Evolutionary conservation across 2,329 filamentous ascomycete species (phyloP).

Genomic region (Pochonia chlamydosporia): DNA sequence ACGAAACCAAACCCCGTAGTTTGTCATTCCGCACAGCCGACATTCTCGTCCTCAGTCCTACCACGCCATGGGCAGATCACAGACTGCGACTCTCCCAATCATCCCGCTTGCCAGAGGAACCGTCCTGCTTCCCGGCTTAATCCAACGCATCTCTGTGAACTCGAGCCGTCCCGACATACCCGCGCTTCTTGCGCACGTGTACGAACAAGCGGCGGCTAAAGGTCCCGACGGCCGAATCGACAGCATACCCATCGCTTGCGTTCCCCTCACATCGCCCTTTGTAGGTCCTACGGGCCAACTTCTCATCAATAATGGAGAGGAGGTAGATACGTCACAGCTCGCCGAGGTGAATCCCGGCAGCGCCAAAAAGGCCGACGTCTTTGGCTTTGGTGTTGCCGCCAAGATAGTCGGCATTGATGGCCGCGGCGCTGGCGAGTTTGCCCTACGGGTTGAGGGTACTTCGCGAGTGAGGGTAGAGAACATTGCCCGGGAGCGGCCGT

Average conservation of each 20-base stretch:
- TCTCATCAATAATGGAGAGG: slow-evolving; percentile 61
- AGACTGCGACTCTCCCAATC: slow-evolving; percentile 58
- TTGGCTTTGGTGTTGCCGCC: slow-evolving; percentile 73
- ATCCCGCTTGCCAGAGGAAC: slow-evolving; percentile 76
- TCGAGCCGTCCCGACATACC: slow-evolving; percentile 79
- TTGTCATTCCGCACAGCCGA: not conserved
- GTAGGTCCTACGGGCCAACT: slow-evolving; percentile 70
- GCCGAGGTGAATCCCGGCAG: slow-evolving; percentile 51
- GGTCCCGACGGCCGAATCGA: slow-evolving; percentile 59
- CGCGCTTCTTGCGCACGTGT: slow-evolving; percentile 78
- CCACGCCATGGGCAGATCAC: slow-evolving; percentile 32
- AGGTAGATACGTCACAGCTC: slow-evolving; percentile 36
- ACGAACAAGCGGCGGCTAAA: slow-evolving; percentile 67
- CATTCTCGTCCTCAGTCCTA: not conserved
- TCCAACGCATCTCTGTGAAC: slow-evolving; percentile 77
- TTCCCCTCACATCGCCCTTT: slow-evolving; percentile 73
- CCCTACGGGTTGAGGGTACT: slow-evolving; percentile 79
- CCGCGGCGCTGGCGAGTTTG: slow-evolving; percentile 68
- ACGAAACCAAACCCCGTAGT: slow-evolving; percentile 4
- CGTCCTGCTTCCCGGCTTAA: slow-evolving; percentile 79
- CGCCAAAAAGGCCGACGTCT: slow-evolving; percentile 67
- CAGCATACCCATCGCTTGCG: slow-evolving; percentile 74
- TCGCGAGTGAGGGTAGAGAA: slow-evolving; percentile 66
- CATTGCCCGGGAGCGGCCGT: slow-evolving; percentile 67
- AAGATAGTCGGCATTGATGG: slow-evolving; percentile 76